Percentiles rank a stretch among this genome's conserved stretches.
phyloP scores from a whole-genome alignment of 192 early-diverging fungal genomes.

The Podila minutissima region DNA sequence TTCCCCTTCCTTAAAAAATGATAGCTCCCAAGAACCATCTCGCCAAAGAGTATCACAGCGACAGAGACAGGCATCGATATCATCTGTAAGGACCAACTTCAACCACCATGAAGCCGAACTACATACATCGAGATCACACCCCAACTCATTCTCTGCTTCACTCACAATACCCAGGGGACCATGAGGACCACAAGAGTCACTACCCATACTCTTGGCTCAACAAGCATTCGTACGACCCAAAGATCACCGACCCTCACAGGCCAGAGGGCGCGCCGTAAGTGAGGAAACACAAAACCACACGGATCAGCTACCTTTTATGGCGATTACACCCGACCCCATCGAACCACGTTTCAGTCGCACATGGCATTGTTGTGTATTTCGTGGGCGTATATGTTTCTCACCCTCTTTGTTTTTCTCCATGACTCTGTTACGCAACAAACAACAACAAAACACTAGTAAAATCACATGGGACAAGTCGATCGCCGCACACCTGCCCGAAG shows the following conservation, averaged over 20 bases:
- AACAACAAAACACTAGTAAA: slow-evolving; percentile 12
- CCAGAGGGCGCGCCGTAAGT: slow-evolving; percentile 43
- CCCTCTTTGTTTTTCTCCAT: not conserved
- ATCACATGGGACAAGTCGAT: slow-evolving; percentile 52
- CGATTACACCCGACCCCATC: slow-evolving; percentile 7
- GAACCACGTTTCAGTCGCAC: not conserved
- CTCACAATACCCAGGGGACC: slow-evolving; percentile 43
- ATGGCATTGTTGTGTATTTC: slow-evolving; percentile 19
- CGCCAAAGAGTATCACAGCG: slow-evolving; percentile 53
- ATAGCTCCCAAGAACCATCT: slow-evolving; percentile 67
- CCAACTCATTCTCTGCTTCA: slow-evolving; percentile 7
- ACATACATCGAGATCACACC: not conserved
- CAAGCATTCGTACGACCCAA: slow-evolving; percentile 72
- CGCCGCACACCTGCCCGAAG: slow-evolving; percentile 27
- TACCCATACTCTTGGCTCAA: slow-evolving; percentile 72
- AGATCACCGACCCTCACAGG: slow-evolving; percentile 37
- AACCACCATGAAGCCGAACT: not conserved
- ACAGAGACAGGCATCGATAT: slow-evolving; percentile 54
- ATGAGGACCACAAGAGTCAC: slow-evolving; percentile 68
- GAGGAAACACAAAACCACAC: not conserved
- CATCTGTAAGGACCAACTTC: slow-evolving; percentile 40
- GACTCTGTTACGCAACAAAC: too few relatives aligned
- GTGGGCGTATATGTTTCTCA: not conserved
- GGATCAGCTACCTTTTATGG: slow-evolving; percentile 3
- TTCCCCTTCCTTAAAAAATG: too few relatives aligned